Percentiles rank a stretch among this genome's conserved stretches.
These are phyloP conservation scores for Magnolia officinalis DNA, from an alignment of 164 flowering plant species.

Conservation along the genomic window DNA sequence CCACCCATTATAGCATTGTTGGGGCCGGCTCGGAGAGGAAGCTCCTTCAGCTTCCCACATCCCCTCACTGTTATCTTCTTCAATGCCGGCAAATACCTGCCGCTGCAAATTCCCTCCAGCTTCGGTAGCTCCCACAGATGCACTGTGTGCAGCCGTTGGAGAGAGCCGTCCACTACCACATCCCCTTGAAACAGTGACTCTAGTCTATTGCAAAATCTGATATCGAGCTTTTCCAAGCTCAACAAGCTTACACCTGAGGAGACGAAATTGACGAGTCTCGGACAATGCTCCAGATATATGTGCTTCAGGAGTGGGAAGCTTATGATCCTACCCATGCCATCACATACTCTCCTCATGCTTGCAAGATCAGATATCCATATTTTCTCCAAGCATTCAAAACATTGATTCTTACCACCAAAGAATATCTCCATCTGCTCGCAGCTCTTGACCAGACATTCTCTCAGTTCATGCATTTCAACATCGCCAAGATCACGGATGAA, in stretches of 20 bases:
- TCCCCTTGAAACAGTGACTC: background rate
- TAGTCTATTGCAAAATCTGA: background rate
- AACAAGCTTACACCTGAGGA: background rate
- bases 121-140: too few species aligned
- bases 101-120: too few species aligned
- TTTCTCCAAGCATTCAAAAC: background rate
- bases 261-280: background rate
- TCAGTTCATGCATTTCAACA: background rate
- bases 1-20: too few species aligned
- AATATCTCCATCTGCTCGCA: background rate
- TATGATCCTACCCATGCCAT: background rate
- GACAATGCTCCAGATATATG: background rate
- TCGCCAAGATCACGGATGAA: background rate
- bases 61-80: too few species aligned
- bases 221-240: background rate
- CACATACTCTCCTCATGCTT: background rate
- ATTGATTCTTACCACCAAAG: background rate
- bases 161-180: background rate
- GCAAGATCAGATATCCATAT: background rate
- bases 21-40: too few species aligned
- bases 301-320: background rate
- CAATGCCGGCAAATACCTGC: too few species aligned
- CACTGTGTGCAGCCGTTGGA: background rate
- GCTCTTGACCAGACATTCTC: background rate
- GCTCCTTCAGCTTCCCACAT: too few species aligned